Percentiles rank a stretch among this genome's conserved stretches.
phyloP scores from a whole-genome alignment of 768 basidiomycete genomes.

The Tylopilus cervinicoccineus region DNA sequence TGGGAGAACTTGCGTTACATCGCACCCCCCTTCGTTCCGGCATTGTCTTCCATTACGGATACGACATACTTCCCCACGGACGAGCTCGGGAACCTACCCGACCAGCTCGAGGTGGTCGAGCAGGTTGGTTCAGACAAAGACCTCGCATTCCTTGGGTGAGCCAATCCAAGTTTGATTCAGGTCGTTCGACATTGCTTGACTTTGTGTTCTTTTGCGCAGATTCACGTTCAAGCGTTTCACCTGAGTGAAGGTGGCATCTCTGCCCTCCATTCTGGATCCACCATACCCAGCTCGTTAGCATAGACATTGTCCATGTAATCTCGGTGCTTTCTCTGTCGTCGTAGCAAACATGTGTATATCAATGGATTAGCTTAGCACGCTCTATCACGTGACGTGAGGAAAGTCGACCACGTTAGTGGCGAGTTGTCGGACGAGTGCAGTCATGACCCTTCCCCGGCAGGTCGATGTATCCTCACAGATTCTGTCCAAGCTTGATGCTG shows the following conservation, averaged over 20 bases:
- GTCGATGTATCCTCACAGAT: constrained; percentile 70
- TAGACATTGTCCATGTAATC: constrained; percentile 28
- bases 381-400: constrained; percentile 19
- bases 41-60: constrained; percentile 86
- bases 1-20: constrained; percentile 91
- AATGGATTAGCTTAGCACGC: neutral
- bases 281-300: constrained; percentile 27
- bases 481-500: constrained; percentile 64
- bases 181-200: constrained; percentile 2
- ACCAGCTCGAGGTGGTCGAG: constrained; percentile 56
- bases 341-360: constrained; percentile 19
- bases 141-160: constrained; percentile 63
- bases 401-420: neutral
- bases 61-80: constrained; percentile 97
- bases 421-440: constrained; percentile 1
- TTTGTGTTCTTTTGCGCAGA: constrained; percentile 34
- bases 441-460: constrained; percentile 73
- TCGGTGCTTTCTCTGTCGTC: constrained; percentile 15
- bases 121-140: constrained; percentile 64
- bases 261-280: neutral
- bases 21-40: constrained; percentile 94
- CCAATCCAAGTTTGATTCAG: constrained; percentile 3
- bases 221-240: constrained; percentile 83
- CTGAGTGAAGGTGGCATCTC: constrained; percentile 8
- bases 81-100: constrained; percentile 71